Evolutionary conservation across 2,329 filamentous ascomycete genomes (phyloP).

Genomic region (Celoporthe dispersa): DNA sequence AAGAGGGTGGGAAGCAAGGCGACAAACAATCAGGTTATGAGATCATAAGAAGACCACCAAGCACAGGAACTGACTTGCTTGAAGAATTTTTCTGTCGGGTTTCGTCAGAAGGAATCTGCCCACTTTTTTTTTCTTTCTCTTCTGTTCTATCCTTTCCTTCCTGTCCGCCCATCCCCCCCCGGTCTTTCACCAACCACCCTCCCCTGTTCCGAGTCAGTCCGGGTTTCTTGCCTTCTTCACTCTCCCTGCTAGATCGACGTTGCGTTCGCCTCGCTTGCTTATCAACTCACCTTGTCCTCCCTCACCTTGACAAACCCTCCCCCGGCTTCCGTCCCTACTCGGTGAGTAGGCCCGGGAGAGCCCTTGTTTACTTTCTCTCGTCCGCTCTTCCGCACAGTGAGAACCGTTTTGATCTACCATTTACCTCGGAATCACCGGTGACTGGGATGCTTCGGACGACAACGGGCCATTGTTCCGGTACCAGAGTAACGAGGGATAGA

Average conservation of each 20-base stretch:
- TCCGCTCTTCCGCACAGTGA: constrained; percentile 1
- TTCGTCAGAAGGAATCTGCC: neutral
- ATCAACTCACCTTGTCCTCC: neutral
- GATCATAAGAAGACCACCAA: neutral
- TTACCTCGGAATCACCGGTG: neutral
- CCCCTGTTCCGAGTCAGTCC: neutral
- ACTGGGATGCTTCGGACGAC: constrained; percentile 6
- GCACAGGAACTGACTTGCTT: too few species aligned
- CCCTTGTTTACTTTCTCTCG: neutral
- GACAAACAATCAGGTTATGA: neutral
- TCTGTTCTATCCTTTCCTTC: neutral
- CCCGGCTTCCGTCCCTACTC: constrained; percentile 7
- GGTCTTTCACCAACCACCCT: neutral
- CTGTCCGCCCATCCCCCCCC: neutral
- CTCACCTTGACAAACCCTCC: neutral
- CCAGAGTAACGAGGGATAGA: neutral
- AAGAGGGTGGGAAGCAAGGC: neutral
- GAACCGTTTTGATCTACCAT: neutral
- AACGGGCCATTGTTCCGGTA: constrained; percentile 5
- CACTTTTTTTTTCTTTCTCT: neutral
- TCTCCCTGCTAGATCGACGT: neutral
- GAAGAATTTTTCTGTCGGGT: neutral
- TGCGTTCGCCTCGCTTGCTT: constrained; percentile 11
- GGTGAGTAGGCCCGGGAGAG: constrained; percentile 11
- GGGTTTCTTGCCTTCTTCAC: neutral